Evolutionary conservation across 345 rosid genomes (phyloP), one percentile per base, ranked within the genome.

Genomic region (Syzygium jambos): DNA sequence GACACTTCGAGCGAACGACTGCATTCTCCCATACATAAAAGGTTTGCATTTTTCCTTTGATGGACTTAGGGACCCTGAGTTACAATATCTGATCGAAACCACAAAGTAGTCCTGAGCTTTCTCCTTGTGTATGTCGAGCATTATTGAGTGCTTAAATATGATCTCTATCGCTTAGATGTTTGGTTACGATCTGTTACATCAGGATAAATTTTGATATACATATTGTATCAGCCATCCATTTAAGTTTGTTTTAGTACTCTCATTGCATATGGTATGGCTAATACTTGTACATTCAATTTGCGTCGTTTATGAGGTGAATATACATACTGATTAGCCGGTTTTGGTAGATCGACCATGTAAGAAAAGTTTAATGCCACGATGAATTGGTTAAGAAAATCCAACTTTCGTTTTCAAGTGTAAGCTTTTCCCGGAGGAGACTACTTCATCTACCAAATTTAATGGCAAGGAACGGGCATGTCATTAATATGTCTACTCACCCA

Each of bases 211-310:
- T 15, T 0, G 23, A 30, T 29, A 16, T 6, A 8, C 43, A 8
- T 8, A 3, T 30, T 29, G 9, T 21, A 30, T 3, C 8, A 16
- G 11, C 22, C 78, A 1, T 65, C 78, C 6, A 63, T 14, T 15
- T 29, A 14, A 51, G 16, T 30, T 68, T 12, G 19, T 65, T 38
- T 30, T 29, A 63, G 21, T 17, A 7, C 5, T 1, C 30, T 19
- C 43, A 29, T 65, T 61, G 73, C 38, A 61, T 12, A n/a, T 61
- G 73, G n/a, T 14, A n/a, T n/a, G 38, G 34, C 38, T 61, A 13
- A 13, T 1, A n/a, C 2, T 29, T 6, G 12, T 17, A 8, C 12
- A 9, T 4, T 23, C 23, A 34, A 68, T 0, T 1, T 6, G 12
- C 23, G 9, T 65, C 1, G 21, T 65, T 68, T 17, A 8, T 34